Percentiles rank a stretch among this genome's conserved stretches.
phyloP scores from a whole-genome alignment of 2,329 filamentous ascomycete genomes.

The Aspergillus carbonarius region DNA sequence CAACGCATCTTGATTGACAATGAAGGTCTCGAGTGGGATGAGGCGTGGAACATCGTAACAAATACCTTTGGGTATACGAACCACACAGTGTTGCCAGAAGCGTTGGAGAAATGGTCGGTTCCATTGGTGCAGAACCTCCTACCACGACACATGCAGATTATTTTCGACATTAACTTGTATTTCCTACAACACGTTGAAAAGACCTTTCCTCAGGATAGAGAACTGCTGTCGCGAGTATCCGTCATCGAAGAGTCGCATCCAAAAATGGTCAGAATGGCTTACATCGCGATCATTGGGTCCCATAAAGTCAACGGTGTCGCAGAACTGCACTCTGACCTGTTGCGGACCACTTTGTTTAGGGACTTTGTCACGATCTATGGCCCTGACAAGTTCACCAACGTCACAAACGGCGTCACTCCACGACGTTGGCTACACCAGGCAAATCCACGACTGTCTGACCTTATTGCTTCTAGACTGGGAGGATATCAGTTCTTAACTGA shows the following conservation, averaged over 20 bases:
- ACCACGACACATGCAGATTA: slow-evolving; percentile 92
- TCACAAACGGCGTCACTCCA: slow-evolving; percentile 97
- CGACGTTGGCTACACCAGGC: slow-evolving; percentile 96
- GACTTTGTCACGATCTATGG: slow-evolving; percentile 96
- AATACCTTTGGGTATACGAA: slow-evolving; percentile 94
- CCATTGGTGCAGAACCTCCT: slow-evolving; percentile 88
- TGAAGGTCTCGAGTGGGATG: slow-evolving; percentile 90
- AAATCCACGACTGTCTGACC: slow-evolving; percentile 84
- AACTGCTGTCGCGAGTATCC: slow-evolving; percentile 82
- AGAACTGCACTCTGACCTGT: slow-evolving; percentile 94
- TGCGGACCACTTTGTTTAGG: slow-evolving; percentile 99
- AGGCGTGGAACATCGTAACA: slow-evolving; percentile 80
- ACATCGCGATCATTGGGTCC: slow-evolving; percentile 89
- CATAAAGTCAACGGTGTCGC: slow-evolving; percentile 99
- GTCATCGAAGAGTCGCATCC: slow-evolving; percentile 96
- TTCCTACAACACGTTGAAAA: slow-evolving; percentile 92
- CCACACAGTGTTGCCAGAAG: slow-evolving; percentile 95
- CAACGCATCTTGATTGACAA: slow-evolving; percentile 87
- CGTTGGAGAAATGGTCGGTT: slow-evolving; percentile 97
- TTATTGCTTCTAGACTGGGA: slow-evolving; percentile 88
- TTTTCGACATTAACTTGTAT: slow-evolving; percentile 94
- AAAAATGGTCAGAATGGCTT: slow-evolving; percentile 98
- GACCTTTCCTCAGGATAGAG: slow-evolving; percentile 83
- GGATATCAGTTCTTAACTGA: slow-evolving; percentile 86
- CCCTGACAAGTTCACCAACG: slow-evolving; percentile 96